Percentiles rank a stretch among this genome's conserved stretches.
phyloP scores from a whole-genome alignment of 805 yeast genomes.

The Wickerhamomyces chaumierensis region DNA sequence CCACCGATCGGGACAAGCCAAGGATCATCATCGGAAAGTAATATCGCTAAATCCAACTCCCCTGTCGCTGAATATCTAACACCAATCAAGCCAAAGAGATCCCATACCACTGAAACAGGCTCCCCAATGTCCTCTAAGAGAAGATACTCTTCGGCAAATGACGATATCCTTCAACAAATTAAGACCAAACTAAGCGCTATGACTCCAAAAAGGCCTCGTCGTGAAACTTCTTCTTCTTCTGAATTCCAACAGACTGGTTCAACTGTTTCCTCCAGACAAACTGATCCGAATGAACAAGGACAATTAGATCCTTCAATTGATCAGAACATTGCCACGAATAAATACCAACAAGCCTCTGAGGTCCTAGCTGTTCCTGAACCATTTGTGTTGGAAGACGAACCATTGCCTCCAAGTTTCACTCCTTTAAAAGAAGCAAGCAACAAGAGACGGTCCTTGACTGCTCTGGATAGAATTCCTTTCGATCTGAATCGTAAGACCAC shows the following conservation, averaged over 20 bases:
- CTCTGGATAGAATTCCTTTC: conserved; percentile 10
- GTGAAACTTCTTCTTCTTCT: neutral
- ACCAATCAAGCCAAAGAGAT: conserved; percentile 16
- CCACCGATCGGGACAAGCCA: too few relatives aligned
- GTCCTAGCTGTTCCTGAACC: conserved; percentile 3
- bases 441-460: conserved; percentile 8
- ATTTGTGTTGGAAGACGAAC: conserved; percentile 5
- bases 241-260: neutral
- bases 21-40: too few relatives aligned
- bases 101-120: conserved; percentile 20
- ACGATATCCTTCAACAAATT: conserved; percentile 6
- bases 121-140: conserved; percentile 19
- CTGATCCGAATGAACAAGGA: too few relatives aligned
- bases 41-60: too few relatives aligned
- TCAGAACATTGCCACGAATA: neutral
- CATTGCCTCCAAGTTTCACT: conserved; percentile 11
- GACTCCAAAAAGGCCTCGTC: conserved; percentile 16
- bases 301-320: too few relatives aligned
- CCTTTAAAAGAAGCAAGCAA: conserved; percentile 13
- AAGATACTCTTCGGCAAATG: conserved; percentile 3
- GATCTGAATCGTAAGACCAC: neutral
- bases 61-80: conserved; percentile 4
- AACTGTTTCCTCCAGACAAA: too few relatives aligned
- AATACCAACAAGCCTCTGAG: neutral
- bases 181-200: conserved; percentile 16